These are phyloP conservation scores for Zygnema circumcarinatum DNA, from an alignment of 139 green algal genomes.

Conservation along the genomic window DNA sequence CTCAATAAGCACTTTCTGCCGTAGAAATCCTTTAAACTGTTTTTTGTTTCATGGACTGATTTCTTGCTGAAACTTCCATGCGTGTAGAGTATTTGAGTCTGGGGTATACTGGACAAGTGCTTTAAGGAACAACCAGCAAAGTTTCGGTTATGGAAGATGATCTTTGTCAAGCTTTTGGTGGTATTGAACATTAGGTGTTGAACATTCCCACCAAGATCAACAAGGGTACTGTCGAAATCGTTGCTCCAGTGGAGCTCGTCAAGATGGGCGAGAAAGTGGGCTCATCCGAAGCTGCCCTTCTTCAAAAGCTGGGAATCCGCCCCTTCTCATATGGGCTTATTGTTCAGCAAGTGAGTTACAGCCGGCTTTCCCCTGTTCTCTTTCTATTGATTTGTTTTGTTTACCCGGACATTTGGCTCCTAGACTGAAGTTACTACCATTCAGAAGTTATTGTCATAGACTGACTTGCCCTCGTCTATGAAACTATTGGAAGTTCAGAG, in stretches of 20 bases:
- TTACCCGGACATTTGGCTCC: no score
- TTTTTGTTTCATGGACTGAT: no score
- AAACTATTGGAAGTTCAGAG: no score
- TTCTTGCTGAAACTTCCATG: no score
- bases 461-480: no score
- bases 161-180: neutral
- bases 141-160: neutral
- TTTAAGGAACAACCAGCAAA: no score
- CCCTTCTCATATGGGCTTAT: conserved; percentile 93
- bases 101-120: no score
- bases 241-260: conserved; percentile 87
- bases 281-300: conserved; percentile 95
- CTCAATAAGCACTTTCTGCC: no score
- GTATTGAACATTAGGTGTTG: conserved; percentile 70
- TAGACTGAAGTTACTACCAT: no score
- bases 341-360: conserved; percentile 27
- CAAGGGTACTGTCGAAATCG: conserved; percentile 97
- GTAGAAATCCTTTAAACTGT: no score
- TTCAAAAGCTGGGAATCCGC: conserved; percentile 98
- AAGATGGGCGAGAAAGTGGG: conserved; percentile 71
- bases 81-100: no score
- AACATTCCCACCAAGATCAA: conserved; percentile 99
- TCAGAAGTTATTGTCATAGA: neutral
- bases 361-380: neutral
- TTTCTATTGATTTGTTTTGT: neutral